Evolutionary conservation across 805 yeast genomes (phyloP), one percentile per base, ranked within the genome.

Genomic region (Millerozyma acaciae): DNA sequence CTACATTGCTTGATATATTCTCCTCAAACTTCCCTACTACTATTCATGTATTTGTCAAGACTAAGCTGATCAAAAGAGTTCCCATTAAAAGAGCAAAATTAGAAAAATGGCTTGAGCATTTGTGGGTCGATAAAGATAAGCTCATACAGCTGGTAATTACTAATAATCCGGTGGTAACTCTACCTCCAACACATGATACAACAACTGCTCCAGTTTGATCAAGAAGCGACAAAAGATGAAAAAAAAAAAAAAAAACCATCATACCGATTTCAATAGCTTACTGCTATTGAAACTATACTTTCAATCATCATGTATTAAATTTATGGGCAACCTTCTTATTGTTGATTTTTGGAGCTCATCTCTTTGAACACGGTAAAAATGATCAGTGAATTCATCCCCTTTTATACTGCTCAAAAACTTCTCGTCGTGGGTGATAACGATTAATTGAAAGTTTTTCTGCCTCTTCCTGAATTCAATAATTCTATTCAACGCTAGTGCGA

Each of bases 401-500:
- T 83, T 79, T 80, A 93, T 88, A 51, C 80, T 80, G 30, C 77
- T 73, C 48, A 93, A 66, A 51, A 93, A 93, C 48, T 83, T 82
- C 56, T 90, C 97, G 59, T 93, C 99, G 52, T 93, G 99, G 0
- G 98, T 93, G 45, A 93, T 93, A 5, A 93, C 94, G 48, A 93
- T 88, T 34, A 93, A 68, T 62, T 93, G 98, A 66, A 93, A 93
- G 55, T 93, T 93, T 49, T 72, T 75, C 57, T 93, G 98, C 21
- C 66, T 68, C 34, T 76, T 73, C 45, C 99, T 72, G 47, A 78
- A 59, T 24, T 78, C 81, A 37, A 93, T 86, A 33, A 93, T 85
- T 31, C 70, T 71, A 39, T 79, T 75, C 44, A 93, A 65, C 1
- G 96, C 80, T 43, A 70, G 75, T 0, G 97, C 98, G 39, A 93